Evolutionary conservation across 129 eudicot species (phyloP), one percentile per base, ranked within the genome.

Genomic region (Kitagawia praeruptora): DNA sequence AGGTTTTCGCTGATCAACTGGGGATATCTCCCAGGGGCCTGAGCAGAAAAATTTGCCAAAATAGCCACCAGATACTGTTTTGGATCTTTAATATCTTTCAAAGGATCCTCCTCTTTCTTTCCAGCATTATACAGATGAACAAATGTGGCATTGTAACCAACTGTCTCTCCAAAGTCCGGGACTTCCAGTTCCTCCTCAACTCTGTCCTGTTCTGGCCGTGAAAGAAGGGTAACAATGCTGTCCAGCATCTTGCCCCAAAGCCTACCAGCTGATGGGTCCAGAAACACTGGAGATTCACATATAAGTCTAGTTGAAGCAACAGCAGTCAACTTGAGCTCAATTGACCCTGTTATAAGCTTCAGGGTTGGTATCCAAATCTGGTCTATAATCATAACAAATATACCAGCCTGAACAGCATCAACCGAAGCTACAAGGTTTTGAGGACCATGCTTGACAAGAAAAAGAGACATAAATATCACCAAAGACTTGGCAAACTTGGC

Each of bases 141-240:
- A 84, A 87, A 92, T 10, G 97, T 87, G 16, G 99, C 93, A 78
- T 85, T 89, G 79, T 92, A 92, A 54, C 96, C 92, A 16, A 86
- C 85, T 74, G 91, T 85, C 78, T 92, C 97, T 54, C 86, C 88
- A 83, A 95, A 92, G 89, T 95, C 99, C 11, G 96, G 99, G 80
- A 92, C 95, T 51, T 95, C 99, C 23, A 90, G 84, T 82, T 95
- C 99, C 78, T 95, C 97, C 84, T 86, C 93, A 72, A 95, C 93
- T 86, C 99, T 89, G 28, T 90, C 88, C 86, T 94, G 89, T 80
- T 92, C 99, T 2, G 99, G 97, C 79, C 86, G 80, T 10, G 99
- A 90, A 40, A 95, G 80, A 78, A 92, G 97, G 38, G 97, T 92
- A 48, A 95, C 95, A 82, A 95, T 82, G 75, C 93, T 89, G 77